Evolutionary conservation across 2,329 filamentous ascomycete genomes (phyloP).

Genomic region (Aspergillus oerlinghausenensis): DNA sequence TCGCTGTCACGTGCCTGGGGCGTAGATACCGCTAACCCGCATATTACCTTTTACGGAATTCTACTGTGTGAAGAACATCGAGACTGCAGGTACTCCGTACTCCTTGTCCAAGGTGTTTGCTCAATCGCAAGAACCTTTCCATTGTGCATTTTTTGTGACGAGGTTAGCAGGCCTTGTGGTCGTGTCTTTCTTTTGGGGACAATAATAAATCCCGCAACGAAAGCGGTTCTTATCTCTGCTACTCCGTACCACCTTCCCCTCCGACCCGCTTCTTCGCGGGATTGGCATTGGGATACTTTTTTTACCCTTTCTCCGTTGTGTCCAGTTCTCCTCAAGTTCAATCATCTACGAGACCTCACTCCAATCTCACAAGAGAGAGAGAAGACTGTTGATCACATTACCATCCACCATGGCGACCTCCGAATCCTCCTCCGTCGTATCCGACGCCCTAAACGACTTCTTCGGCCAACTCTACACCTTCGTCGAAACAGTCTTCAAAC

Average conservation of each 20-base stretch:
- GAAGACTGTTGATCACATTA: slow-evolving; percentile 1
- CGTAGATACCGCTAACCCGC: slow-evolving; percentile 9
- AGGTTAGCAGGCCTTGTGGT: background rate
- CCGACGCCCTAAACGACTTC: slow-evolving; percentile 27
- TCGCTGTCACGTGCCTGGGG: background rate
- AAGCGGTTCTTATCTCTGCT: background rate
- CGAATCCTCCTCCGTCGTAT: slow-evolving; percentile 20
- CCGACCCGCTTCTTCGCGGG: background rate
- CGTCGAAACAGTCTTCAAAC: slow-evolving; percentile 20
- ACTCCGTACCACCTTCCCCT: background rate
- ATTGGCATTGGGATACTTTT: background rate
- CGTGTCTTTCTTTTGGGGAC: background rate
- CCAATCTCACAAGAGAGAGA: slow-evolving; percentile 3
- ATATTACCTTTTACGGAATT: slow-evolving; percentile 13
- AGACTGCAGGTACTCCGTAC: background rate
- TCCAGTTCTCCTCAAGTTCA: background rate
- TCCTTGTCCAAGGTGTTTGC: background rate
- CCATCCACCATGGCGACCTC: slow-evolving; percentile 25
- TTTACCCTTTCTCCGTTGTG: background rate
- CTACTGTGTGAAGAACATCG: background rate
- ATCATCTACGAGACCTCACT: background rate
- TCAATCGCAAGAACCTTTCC: background rate
- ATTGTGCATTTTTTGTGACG: background rate
- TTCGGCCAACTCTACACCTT: slow-evolving; percentile 25
- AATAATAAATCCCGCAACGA: background rate